A percentile compares a stretch with the other conserved stretches of the same genome.
Evolutionary conservation across 805 yeast species (phyloP).

Genomic region (Saturnispora mendoncae): DNA sequence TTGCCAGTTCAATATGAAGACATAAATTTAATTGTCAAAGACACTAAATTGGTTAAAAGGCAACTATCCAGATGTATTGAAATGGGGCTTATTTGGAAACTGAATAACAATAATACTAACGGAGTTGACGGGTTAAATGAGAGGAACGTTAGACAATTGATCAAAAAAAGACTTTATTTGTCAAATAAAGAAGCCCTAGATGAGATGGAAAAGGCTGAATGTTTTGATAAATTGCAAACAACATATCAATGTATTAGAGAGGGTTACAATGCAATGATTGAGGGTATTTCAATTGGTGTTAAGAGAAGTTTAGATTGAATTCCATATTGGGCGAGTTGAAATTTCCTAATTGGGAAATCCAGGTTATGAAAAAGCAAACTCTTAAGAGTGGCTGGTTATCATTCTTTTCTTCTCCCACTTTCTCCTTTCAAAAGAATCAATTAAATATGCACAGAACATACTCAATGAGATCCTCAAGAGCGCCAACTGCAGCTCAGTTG

Average conservation of each 20-base stretch:
- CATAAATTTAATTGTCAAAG: constrained; percentile 27
- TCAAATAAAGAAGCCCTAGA: constrained; percentile 74
- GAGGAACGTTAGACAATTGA: constrained; percentile 43
- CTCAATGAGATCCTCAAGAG: constrained; percentile 89
- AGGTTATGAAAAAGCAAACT: constrained; percentile 7
- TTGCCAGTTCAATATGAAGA: constrained; percentile 30
- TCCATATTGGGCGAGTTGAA: neutral
- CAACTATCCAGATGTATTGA: constrained; percentile 75
- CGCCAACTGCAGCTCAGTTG: constrained; percentile 95
- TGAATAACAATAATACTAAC: constrained; percentile 20
- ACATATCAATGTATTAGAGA: constrained; percentile 62
- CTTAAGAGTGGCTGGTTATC: constrained; percentile 7
- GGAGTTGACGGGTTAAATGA: constrained; percentile 20
- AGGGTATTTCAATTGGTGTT: neutral
- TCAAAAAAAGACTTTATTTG: constrained; percentile 66
- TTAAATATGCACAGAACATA: constrained; percentile 89
- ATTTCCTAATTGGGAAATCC: constrained; percentile 4
- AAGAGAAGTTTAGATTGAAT: constrained; percentile 1
- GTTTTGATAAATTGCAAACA: constrained; percentile 27
- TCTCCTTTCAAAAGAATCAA: constrained; percentile 10
- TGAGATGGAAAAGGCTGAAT: constrained; percentile 55
- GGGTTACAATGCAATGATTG: constrained; percentile 47
- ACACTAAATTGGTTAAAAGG: constrained; percentile 43
- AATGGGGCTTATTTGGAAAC: constrained; percentile 48
- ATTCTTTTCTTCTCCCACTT: neutral